phyloP scores from a whole-genome alignment of 2,329 filamentous ascomycete genomes.

The Endoconidiophora polonica region DNA sequence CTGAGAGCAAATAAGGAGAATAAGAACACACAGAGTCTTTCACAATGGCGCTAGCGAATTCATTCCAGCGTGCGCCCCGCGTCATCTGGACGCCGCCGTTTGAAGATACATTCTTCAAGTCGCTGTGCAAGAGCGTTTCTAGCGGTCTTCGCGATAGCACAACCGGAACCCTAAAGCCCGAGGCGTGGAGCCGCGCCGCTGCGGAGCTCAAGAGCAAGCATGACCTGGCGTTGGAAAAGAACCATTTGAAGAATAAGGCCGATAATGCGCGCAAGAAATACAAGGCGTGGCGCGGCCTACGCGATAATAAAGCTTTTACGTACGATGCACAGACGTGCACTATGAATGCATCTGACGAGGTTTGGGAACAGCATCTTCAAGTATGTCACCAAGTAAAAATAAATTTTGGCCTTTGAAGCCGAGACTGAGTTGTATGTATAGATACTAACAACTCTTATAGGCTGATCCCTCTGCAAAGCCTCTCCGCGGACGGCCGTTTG shows the following conservation, averaged over 20 bases:
- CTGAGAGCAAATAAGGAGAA: too few species aligned
- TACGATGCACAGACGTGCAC: constrained; percentile 34
- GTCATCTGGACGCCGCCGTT: constrained; percentile 44
- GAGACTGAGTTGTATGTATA: neutral
- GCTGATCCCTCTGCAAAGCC: constrained; percentile 41
- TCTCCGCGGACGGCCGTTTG: constrained; percentile 39
- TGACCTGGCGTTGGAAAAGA: constrained; percentile 40
- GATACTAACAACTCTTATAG: constrained; percentile 19
- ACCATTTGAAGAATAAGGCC: constrained; percentile 46
- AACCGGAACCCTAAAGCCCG: constrained; percentile 37
- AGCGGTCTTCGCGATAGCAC: constrained; percentile 39
- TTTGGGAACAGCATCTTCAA: constrained; percentile 40
- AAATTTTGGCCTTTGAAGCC: neutral
- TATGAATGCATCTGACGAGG: constrained; percentile 39
- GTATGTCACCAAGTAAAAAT: constrained; percentile 22
- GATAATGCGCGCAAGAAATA: constrained; percentile 48
- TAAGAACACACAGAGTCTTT: neutral
- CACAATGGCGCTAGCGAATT: neutral
- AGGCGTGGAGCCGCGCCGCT: constrained; percentile 42
- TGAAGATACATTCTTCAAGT: constrained; percentile 44
- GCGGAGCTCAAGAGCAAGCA: constrained; percentile 37
- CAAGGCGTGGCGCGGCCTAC: constrained; percentile 41
- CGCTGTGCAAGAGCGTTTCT: constrained; percentile 41
- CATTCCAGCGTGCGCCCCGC: constrained; percentile 27
- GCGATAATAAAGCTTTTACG: constrained; percentile 39